phyloP scores from a whole-genome alignment of 805 yeast species.

The Suhomyces kilbournensis region DNA sequence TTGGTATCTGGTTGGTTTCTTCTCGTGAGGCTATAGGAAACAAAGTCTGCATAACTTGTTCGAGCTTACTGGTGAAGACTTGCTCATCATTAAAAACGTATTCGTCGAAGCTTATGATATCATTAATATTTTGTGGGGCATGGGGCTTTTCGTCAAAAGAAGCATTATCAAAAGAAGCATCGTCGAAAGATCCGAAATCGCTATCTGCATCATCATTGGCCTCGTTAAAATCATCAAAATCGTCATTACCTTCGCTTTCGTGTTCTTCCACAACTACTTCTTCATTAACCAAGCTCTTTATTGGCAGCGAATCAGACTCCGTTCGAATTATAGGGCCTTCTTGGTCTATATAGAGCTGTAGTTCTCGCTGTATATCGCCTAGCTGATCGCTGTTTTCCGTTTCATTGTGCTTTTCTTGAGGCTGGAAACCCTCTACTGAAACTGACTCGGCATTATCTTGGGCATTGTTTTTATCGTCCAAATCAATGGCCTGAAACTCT shows the following conservation, averaged over 20 bases:
- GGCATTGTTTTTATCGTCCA: background rate
- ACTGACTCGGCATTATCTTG: background rate
- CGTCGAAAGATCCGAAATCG: conserved; percentile 40
- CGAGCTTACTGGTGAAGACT: conserved; percentile 10
- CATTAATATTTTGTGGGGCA: background rate
- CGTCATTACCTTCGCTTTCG: conserved; percentile 1
- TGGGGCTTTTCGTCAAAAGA: conserved; percentile 23
- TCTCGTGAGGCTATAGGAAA: conserved; percentile 5
- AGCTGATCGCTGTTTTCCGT: background rate
- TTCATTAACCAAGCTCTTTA: background rate
- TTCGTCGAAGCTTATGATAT: conserved; percentile 11
- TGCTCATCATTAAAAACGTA: conserved; percentile 10
- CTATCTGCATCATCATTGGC: conserved; percentile 27
- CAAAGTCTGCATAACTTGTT: conserved; percentile 8
- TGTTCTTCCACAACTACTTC: background rate
- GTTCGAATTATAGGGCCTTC: background rate
- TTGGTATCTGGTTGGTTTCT: conserved; percentile 4
- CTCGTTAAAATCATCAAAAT: conserved; percentile 10
- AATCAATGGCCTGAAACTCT: background rate
- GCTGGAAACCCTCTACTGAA: background rate
- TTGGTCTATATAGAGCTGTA: background rate
- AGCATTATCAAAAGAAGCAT: conserved; percentile 37
- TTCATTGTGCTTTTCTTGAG: background rate
- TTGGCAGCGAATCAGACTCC: background rate
- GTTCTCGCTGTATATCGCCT: conserved; percentile 1